phyloP scores from a whole-genome alignment of 2,329 filamentous ascomycete species.

The Penicillium griseofulvum region DNA sequence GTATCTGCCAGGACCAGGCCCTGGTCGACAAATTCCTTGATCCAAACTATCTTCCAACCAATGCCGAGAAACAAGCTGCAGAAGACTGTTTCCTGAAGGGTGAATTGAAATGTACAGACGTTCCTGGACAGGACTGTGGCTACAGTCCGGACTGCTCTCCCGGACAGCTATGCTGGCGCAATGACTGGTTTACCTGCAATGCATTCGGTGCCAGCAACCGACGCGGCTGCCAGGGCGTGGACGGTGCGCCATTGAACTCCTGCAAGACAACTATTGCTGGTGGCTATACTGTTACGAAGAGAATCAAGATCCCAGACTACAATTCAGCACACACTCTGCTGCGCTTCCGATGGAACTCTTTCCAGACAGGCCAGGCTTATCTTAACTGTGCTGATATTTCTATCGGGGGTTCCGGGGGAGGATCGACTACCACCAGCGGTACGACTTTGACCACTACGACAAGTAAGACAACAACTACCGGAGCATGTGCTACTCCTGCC shows the following conservation, averaged over 20 bases:
- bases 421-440: background rate
- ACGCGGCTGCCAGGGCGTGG: slow-evolving; percentile 45
- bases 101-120: slow-evolving; percentile 50
- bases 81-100: slow-evolving; percentile 54
- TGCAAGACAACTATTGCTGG: slow-evolving; percentile 54
- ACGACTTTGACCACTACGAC: background rate
- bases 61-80: slow-evolving; percentile 53
- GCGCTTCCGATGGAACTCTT: slow-evolving; percentile 56
- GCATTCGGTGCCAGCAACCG: slow-evolving; percentile 14
- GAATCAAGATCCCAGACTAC: slow-evolving; percentile 52
- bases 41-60: slow-evolving; percentile 49
- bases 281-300: slow-evolving; percentile 54
- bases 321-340: slow-evolving; percentile 52
- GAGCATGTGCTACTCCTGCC: background rate
- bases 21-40: slow-evolving; percentile 53
- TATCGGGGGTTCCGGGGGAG: slow-evolving; percentile 28
- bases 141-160: slow-evolving; percentile 50
- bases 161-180: slow-evolving; percentile 49
- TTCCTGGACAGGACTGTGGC: slow-evolving; percentile 49
- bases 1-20: slow-evolving; percentile 53
- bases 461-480: background rate
- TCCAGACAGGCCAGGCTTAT: slow-evolving; percentile 55
- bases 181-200: slow-evolving; percentile 56
- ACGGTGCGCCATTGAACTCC: slow-evolving; percentile 43
- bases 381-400: slow-evolving; percentile 55